These are phyloP conservation scores for Gossypium davidsonii DNA, from an alignment of 441 rosid species.

Conservation along the genomic window DNA sequence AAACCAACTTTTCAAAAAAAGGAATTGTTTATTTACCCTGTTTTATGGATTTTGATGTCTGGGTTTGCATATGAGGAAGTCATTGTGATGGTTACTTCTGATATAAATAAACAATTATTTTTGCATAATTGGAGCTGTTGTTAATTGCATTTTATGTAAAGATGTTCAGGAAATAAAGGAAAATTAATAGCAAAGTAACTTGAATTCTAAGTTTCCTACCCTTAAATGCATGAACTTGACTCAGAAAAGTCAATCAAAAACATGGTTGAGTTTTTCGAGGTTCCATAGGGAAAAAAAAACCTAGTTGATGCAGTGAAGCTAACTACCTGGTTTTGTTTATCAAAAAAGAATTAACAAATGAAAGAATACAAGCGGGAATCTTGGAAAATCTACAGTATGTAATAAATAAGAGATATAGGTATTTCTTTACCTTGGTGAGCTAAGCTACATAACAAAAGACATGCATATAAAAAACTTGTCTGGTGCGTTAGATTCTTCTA, in stretches of 20 bases:
- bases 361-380: neutral
- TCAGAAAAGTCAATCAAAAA: neutral
- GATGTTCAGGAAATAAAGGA: neutral
- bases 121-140: neutral
- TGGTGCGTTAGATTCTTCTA: constrained; percentile 22
- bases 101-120: neutral
- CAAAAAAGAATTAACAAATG: neutral
- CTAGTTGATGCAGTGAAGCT: neutral
- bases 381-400: neutral
- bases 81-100: neutral
- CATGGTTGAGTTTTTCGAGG: neutral
- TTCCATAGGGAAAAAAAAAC: neutral
- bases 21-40: neutral
- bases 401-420: neutral
- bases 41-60: constrained; percentile 6
- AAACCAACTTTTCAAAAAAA: neutral
- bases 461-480: constrained; percentile 16
- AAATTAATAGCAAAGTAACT: neutral
- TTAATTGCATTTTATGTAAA: neutral
- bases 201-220: neutral
- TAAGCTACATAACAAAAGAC: constrained; percentile 2
- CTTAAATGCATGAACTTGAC: constrained; percentile 1
- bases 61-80: neutral
- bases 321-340: neutral
- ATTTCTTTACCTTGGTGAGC: constrained; percentile 2